Base-by-base conservation (phyloP, 2,329 filamentous ascomycete species). In the Trichoderma sp. region DNA sequence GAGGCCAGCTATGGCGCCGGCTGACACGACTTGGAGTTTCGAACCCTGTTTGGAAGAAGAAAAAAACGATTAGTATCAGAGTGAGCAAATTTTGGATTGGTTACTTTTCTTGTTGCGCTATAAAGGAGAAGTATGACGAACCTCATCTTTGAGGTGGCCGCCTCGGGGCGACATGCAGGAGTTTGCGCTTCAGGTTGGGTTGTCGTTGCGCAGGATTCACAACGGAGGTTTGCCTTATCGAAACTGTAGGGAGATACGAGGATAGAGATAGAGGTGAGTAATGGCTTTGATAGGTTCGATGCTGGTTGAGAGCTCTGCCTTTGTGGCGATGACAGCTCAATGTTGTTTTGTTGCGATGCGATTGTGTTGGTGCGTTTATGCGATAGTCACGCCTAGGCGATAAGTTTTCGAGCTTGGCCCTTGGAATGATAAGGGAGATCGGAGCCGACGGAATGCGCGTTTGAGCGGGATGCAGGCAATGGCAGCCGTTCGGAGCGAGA, bases 1-100 rank as follows among this genome's bases (percentile, higher is more conserved):
- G 75, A 98, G 88, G 72, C 96, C 96, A 74, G 96, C 93, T 75
- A 85, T 85, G 62, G 85, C 87, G 70, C 88, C 88, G 55, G 88
- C 87, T 59, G 83, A 79, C 65, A 88, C 83, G 73, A 88, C 87
- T 78, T 90, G 88, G 58, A 87, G 80, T 73, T 81, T 85, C 68
- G 88, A 85, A 80, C 88, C 88, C 86, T 88, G 68, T 30, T 13
- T 36, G 34, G 34, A 36, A 36, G 34, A 36, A 5, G 12, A 34
- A 36, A 36, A 15, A 2, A 36, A 36, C 2, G 6, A 34, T 59
- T 23, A 69, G 57, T 23, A 32, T 43, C 23, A 23, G 23, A 23
- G 23, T 23, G 23, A 23, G 23, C 23, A 23, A 23, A 23, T 23
- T 23, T 26, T 50, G 11, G 23, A 32, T 53, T 53, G 47, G 47